Percentiles rank a stretch among this genome's conserved stretches.
phyloP scores from a whole-genome alignment of 2,329 filamentous ascomycete genomes.

The Penicillium sp. region DNA sequence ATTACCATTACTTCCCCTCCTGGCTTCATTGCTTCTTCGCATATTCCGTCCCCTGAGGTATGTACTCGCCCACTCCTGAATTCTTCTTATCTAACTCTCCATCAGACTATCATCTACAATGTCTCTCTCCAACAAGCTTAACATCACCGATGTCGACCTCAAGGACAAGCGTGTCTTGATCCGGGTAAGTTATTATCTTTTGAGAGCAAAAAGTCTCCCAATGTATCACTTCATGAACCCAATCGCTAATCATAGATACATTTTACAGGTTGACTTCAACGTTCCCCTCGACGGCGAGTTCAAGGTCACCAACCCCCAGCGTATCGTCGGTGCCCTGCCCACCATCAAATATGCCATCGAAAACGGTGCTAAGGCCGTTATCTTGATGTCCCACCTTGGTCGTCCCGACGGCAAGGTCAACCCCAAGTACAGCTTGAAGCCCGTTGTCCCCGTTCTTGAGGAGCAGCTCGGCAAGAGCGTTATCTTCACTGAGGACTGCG shows the following conservation, averaged over 20 bases:
- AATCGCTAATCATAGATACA: slow-evolving; percentile 8
- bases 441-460: slow-evolving; percentile 87
- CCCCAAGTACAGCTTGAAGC: slow-evolving; percentile 91
- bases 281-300: slow-evolving; percentile 91
- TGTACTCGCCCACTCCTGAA: not conserved
- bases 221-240: too few relatives aligned
- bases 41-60: slow-evolving; percentile 13
- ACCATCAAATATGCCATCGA: slow-evolving; percentile 95
- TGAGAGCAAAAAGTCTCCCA: slow-evolving; percentile 19
- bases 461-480: slow-evolving; percentile 83
- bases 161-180: slow-evolving; percentile 98
- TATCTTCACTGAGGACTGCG: slow-evolving; percentile 85
- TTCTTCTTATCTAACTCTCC: not conserved
- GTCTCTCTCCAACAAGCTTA: slow-evolving; percentile 98
- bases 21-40: slow-evolving; percentile 11
- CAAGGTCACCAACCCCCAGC: slow-evolving; percentile 97
- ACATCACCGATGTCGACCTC: slow-evolving; percentile 93
- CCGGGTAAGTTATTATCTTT: slow-evolving; percentile 64
- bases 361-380: slow-evolving; percentile 84
- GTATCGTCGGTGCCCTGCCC: slow-evolving; percentile 91
- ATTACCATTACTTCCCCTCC: slow-evolving; percentile 5
- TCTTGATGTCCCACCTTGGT: slow-evolving; percentile 98
- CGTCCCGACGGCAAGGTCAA: slow-evolving; percentile 89
- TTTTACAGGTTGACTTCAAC: slow-evolving; percentile 91
- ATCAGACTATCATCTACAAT: slow-evolving; percentile 51